Conservation (phyloP, 202 grass and related monocot species). For the Panicum virgatum region DNA sequence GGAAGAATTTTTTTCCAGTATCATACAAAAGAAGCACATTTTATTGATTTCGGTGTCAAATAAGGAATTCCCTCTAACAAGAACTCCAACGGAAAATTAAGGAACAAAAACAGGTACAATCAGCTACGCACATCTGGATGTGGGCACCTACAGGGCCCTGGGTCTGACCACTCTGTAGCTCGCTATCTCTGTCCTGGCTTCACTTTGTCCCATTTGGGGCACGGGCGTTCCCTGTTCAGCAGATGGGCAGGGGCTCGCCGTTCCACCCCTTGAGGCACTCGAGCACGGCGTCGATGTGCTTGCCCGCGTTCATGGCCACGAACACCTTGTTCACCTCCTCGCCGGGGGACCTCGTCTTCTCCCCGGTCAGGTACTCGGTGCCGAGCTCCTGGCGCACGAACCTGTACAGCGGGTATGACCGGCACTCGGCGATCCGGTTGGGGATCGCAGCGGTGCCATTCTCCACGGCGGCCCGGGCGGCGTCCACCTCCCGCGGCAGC, state of each 20-base stretch:
- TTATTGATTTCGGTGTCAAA: too few species aligned
- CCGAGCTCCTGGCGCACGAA: conserved; percentile 75
- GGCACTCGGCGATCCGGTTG: conserved; percentile 63
- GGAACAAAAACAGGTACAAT: background rate
- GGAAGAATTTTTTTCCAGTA: too few species aligned
- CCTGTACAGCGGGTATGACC: conserved; percentile 76
- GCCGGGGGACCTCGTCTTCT: conserved; percentile 76
- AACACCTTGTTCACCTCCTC: conserved; percentile 88
- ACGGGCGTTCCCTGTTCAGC: conserved; percentile 18
- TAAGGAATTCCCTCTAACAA: too few species aligned
- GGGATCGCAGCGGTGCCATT: conserved; percentile 37
- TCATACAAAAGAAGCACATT: too few species aligned
- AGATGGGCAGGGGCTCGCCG: conserved; percentile 64
- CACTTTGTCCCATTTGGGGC: background rate
- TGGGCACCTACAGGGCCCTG: background rate
- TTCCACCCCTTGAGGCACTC: conserved; percentile 84
- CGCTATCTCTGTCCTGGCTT: background rate
- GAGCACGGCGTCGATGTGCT: conserved; percentile 69
- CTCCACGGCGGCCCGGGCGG: conserved; percentile 57
- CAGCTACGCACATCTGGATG: conserved; percentile 1
- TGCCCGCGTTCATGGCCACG: conserved; percentile 63
- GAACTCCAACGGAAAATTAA: background rate
- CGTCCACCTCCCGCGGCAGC: conserved; percentile 62
- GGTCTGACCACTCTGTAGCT: conserved; percentile 19
- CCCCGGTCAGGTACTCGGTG: conserved; percentile 63